Conservation (phyloP, 2,329 filamentous ascomycete genomes). For the Sclerotinia trifoliorum region DNA sequence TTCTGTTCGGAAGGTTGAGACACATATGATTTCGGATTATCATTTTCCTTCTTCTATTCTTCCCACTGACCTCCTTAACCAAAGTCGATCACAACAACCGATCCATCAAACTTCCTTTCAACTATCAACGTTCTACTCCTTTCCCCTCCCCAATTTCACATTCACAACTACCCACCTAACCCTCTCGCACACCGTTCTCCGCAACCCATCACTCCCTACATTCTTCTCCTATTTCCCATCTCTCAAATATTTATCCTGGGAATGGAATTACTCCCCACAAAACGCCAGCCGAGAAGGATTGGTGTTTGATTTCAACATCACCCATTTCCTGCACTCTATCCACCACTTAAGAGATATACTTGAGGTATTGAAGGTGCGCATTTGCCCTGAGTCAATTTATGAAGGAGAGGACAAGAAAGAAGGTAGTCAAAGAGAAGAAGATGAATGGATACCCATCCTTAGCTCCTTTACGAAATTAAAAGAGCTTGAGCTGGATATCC, state of each 20-base stretch:
- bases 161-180: conserved; percentile 14
- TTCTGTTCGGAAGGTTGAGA: conserved; percentile 1
- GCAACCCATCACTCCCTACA: neutral
- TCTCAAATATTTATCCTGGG: conserved; percentile 7
- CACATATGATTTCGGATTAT: conserved; percentile 21
- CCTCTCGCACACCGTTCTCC: conserved; percentile 10
- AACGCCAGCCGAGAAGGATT: conserved; percentile 1
- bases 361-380: neutral
- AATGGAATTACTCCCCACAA: neutral
- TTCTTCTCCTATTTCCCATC: conserved; percentile 10
- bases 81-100: neutral
- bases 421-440: neutral
- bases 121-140: conserved; percentile 3
- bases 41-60: neutral
- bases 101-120: neutral
- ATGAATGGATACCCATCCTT: neutral
- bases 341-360: neutral
- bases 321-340: neutral
- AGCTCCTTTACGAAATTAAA: neutral
- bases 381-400: neutral
- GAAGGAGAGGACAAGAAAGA: too few species aligned
- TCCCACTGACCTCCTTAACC: neutral
- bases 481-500: neutral
- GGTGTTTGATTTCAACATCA: neutral
- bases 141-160: conserved; percentile 4